Percentiles rank a stretch among this genome's conserved stretches.
Evolutionary conservation across 306 rosid species (phyloP).

Genomic region (Trichosanthes truncata): DNA sequence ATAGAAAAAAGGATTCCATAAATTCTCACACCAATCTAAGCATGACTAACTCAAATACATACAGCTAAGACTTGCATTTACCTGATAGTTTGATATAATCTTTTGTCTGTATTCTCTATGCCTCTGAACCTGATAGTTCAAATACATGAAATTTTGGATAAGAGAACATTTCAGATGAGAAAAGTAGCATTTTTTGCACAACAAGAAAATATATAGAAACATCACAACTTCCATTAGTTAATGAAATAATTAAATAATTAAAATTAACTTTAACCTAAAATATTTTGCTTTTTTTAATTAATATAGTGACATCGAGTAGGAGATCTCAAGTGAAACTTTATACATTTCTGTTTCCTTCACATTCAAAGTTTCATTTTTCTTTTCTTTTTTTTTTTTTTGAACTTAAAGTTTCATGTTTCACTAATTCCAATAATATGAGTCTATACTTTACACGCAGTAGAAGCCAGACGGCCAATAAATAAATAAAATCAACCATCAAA

Average conservation of each 20-base stretch:
- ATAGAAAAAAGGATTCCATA: not conserved
- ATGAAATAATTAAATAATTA: not conserved
- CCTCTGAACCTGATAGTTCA: slow-evolving; percentile 53
- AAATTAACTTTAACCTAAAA: not conserved
- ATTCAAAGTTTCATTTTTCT: not conserved
- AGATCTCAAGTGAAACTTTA: not conserved
- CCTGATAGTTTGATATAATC: slow-evolving; percentile 58
- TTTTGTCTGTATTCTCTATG: slow-evolving; percentile 70
- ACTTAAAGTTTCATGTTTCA: not conserved
- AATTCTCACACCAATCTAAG: not conserved
- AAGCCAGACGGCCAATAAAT: not conserved
- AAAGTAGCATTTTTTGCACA: not conserved
- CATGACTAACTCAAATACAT: not conserved
- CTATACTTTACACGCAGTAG: not conserved
- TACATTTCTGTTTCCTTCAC: not conserved
- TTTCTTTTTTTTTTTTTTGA: too few species aligned
- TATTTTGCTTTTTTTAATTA: not conserved
- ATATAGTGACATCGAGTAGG: not conserved
- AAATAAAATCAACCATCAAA: not conserved
- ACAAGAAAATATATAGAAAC: not conserved
- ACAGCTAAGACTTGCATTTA: slow-evolving; percentile 18
- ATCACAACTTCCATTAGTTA: not conserved
- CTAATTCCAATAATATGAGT: not conserved
- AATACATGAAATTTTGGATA: not conserved
- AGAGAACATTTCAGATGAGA: slow-evolving; percentile 10